A percentile compares a stretch with the other conserved stretches of the same genome.
Conservation (phyloP, 805 yeast genomes). For the Cyberlindnera amylophila region DNA sequence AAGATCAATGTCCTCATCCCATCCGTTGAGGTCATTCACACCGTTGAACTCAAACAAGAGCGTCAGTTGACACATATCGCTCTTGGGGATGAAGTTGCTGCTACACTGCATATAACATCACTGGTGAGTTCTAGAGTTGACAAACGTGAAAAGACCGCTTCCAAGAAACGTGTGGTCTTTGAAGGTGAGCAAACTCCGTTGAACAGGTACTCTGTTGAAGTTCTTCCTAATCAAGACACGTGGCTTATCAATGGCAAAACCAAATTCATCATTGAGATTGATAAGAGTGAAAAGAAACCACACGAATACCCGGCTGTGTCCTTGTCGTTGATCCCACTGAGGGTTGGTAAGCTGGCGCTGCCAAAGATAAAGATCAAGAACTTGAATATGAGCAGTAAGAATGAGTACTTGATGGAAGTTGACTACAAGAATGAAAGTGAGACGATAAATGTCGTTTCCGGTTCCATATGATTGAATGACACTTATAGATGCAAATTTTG, state of each 20-base stretch:
- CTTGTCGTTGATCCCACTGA: constrained; percentile 65
- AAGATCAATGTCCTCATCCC: constrained; percentile 62
- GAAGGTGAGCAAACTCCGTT: constrained; percentile 17
- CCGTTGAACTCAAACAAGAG: constrained; percentile 40
- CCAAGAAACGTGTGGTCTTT: constrained; percentile 23
- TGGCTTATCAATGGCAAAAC: constrained; percentile 82
- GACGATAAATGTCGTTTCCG: constrained; percentile 67
- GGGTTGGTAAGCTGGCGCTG: constrained; percentile 64
- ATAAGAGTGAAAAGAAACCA: constrained; percentile 15
- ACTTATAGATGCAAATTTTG: neutral
- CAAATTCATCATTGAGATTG: constrained; percentile 45
- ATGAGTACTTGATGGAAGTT: constrained; percentile 47
- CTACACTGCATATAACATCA: constrained; percentile 37
- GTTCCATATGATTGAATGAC: constrained; percentile 21
- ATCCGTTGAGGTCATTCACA: constrained; percentile 53
- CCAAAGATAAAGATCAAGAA: constrained; percentile 56
- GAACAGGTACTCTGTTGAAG: constrained; percentile 41
- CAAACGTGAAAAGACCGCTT: too few species aligned
- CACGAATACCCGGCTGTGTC: constrained; percentile 23
- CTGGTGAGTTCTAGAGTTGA: constrained; percentile 21
- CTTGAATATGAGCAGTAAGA: constrained; percentile 28
- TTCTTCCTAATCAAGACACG: constrained; percentile 53
- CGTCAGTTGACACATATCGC: constrained; percentile 39
- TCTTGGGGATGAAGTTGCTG: constrained; percentile 62
- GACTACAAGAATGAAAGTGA: constrained; percentile 68